Conservation (phyloP, 371 early-diverging fungal genomes). For the Mortierella sp. region DNA sequence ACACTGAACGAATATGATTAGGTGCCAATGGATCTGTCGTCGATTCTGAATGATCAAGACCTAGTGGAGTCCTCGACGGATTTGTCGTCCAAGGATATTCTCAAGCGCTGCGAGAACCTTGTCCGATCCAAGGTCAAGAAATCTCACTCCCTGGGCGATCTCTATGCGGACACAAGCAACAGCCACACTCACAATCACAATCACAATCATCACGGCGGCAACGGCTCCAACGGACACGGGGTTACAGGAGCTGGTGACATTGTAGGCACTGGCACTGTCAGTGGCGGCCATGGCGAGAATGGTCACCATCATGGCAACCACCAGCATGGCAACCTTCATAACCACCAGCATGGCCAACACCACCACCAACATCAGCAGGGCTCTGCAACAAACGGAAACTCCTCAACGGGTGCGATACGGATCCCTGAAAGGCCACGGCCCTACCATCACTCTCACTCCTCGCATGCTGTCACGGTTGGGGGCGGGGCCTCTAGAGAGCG, state of each 20-base stretch:
- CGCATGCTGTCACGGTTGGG: conserved; percentile 27
- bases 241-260: conserved; percentile 15
- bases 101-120: conserved; percentile 74
- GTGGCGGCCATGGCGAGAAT: conserved; percentile 8
- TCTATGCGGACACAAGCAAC: conserved; percentile 15
- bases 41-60: conserved; percentile 69
- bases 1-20: conserved; percentile 58
- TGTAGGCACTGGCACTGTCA: conserved; percentile 12
- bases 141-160: conserved; percentile 45
- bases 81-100: conserved; percentile 71
- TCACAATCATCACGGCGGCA: conserved; percentile 29
- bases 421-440: conserved; percentile 35
- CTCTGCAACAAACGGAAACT: conserved; percentile 3
- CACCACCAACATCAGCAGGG: conserved; percentile 3
- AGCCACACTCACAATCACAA: neutral
- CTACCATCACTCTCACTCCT: conserved; percentile 2
- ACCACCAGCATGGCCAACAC: conserved; percentile 1
- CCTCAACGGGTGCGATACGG: conserved; percentile 29
- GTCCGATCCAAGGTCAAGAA: conserved; percentile 63
- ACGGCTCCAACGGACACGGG: conserved; percentile 10
- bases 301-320: conserved; percentile 14
- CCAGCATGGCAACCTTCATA: conserved; percentile 1
- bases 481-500: conserved; percentile 34
- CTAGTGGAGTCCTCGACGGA: conserved; percentile 71
- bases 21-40: conserved; percentile 79